A percentile compares a stretch with the other conserved stretches of the same genome.
Conservation (phyloP, 176 grass and related monocot genomes). For the Cenchrus fungigraminus region DNA sequence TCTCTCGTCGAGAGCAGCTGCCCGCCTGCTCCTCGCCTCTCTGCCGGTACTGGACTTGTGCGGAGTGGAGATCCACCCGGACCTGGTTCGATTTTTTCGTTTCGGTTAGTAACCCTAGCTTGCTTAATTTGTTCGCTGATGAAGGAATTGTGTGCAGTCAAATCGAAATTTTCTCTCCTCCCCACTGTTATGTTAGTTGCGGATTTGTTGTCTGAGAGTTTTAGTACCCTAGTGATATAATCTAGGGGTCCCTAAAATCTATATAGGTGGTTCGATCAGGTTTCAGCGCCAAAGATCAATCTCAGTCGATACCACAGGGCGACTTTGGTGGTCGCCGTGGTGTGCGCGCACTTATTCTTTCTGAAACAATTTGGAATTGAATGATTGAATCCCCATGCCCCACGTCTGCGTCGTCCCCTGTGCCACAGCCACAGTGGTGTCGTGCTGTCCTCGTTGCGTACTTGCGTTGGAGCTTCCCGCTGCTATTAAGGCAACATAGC, state of each 20-base stretch:
- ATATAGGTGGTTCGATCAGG: background rate
- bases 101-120: conserved; percentile 31
- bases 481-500: background rate
- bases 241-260: no score
- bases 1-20: background rate
- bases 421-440: background rate
- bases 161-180: background rate
- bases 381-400: background rate
- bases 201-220: background rate
- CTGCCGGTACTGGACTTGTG: background rate
- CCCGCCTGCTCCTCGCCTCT: background rate
- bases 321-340: background rate
- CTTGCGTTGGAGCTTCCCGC: background rate
- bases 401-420: background rate
- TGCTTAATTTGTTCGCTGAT: conserved; percentile 1
- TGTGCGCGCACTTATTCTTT: background rate
- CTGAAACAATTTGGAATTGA: background rate
- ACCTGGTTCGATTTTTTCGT: background rate
- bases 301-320: background rate
- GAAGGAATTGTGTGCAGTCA: background rate
- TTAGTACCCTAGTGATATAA: background rate
- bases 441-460: background rate
- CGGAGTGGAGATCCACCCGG: background rate
- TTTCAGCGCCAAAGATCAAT: background rate
- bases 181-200: background rate